Percentiles rank a stretch among this genome's conserved stretches.
phyloP scores from a whole-genome alignment of 2,329 filamentous ascomycete species.

The Hypoxylon rubiginosum region DNA sequence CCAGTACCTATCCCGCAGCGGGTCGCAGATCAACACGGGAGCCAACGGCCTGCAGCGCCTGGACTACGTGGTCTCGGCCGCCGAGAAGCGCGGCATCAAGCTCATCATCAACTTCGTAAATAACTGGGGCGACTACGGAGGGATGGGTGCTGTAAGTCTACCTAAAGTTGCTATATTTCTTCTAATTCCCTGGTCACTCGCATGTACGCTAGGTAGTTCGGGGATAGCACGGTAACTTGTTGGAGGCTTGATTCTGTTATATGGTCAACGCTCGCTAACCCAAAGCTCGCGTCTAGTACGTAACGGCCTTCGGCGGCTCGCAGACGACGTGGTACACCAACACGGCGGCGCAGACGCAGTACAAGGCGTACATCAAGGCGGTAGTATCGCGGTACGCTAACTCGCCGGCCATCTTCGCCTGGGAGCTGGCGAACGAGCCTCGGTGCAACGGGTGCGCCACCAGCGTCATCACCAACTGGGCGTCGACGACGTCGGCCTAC shows the following conservation, averaged over 20 bases:
- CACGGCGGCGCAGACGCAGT: conserved; percentile 65
- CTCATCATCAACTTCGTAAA: conserved; percentile 77
- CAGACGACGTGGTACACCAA: conserved; percentile 70
- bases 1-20: conserved; percentile 64
- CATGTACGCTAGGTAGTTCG: background rate
- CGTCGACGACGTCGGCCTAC: conserved; percentile 68
- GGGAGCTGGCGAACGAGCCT: conserved; percentile 69
- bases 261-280: background rate
- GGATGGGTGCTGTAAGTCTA: conserved; percentile 67
- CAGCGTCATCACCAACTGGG: conserved; percentile 70
- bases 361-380: conserved; percentile 64
- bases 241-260: background rate
- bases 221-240: no score
- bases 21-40: conserved; percentile 73
- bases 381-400: conserved; percentile 63
- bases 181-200: background rate
- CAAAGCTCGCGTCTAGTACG: conserved; percentile 57
- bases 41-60: conserved; percentile 73
- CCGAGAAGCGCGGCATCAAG: conserved; percentile 71
- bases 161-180: conserved; percentile 10
- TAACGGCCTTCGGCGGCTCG: conserved; percentile 67
- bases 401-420: conserved; percentile 65
- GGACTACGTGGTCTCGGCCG: conserved; percentile 72
- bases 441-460: conserved; percentile 70
- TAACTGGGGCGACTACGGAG: conserved; percentile 78